Conservation (phyloP, 331 rosid species). For the Telfairia occidentalis region DNA sequence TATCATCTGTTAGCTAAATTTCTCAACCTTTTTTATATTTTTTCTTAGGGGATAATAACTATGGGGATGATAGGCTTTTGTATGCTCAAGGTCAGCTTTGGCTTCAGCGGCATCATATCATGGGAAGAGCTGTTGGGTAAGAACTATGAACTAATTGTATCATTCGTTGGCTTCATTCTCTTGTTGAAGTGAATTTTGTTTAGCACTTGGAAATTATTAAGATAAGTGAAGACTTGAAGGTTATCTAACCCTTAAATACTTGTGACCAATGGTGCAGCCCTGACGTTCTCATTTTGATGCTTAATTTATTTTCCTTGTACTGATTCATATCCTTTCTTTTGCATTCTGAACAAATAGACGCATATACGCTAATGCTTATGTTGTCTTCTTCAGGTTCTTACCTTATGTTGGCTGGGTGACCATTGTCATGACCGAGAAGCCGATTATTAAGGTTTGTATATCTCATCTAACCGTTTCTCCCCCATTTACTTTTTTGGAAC, state of each 20-base stretch:
- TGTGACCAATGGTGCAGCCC: too few species aligned
- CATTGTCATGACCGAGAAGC: conserved; percentile 79
- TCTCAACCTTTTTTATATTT: neutral
- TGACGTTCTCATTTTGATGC: too few species aligned
- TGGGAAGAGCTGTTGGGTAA: conserved; percentile 90
- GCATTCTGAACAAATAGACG: too few species aligned
- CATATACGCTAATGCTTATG: neutral
- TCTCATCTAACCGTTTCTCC: neutral
- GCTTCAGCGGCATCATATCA: conserved; percentile 73
- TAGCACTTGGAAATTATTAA: too few species aligned
- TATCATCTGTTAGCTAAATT: neutral
- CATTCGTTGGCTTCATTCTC: neutral
- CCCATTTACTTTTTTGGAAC: too few species aligned
- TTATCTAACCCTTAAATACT: too few species aligned
- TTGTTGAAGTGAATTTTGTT: neutral
- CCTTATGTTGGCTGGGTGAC: conserved; percentile 92
- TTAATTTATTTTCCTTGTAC: too few species aligned
- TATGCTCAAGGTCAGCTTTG: conserved; percentile 78
- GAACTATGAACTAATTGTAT: conserved; percentile 3
- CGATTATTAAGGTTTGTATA: conserved; percentile 60
- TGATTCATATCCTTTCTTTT: too few species aligned
- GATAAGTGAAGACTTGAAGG: too few species aligned
- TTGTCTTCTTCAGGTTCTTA: conserved; percentile 47
- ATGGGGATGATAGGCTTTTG: conserved; percentile 62
- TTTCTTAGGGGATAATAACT: conserved; percentile 71